Base-by-base conservation (phyloP, 176 grass and related monocot genomes). In the Juncus inflexus region DNA sequence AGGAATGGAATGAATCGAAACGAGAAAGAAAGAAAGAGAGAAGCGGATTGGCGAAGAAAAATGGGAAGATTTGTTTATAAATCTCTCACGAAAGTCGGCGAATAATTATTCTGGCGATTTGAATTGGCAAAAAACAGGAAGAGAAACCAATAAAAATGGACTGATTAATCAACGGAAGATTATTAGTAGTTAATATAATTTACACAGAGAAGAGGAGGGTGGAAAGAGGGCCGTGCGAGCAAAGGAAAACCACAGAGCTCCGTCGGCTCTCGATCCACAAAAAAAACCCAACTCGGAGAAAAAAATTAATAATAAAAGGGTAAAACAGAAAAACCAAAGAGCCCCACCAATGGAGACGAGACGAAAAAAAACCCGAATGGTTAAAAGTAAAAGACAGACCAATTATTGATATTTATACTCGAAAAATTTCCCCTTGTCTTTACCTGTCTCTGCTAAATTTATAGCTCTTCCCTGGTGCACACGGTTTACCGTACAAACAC, bases 161-260 rank as follows among this genome's bases (percentile, higher is more conserved):
- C 10, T 10, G 59, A 36, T 37, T 9, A 62, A 62, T 9, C 6
- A 39, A 15, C 14, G 6, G 49, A 28, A 28, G 63, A 66, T 59
- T 43, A 58, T 51, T 54, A 47, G 14, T 55, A 38, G 42, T 65
- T 28, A 47, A 65, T 74, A 61, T 37, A 66, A 54, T 54, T 69
- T 69, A 13, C 13, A 9, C 7, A 40, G 6, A 4, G 70, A 15
- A 59, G 47, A 52, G 10, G 10, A 3, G 14, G 58, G 3, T 10
- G 3, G 15, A 64, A 69, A 64, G 52, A 60, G 50, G 40, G 45
- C 56, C 69, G 70, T 61, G 62, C 53, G 39, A 53, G 63, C 50
- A 3, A 81, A 81, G 57, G 50, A 65, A 69, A 76, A 64, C 79
- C 79, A 81, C 78, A 71, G 54, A 68, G 69, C 61, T 52, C 50